Evolutionary conservation across 805 yeast genomes (phyloP), one percentile per base, ranked within the genome.

Genomic region (Candida quercuum): DNA sequence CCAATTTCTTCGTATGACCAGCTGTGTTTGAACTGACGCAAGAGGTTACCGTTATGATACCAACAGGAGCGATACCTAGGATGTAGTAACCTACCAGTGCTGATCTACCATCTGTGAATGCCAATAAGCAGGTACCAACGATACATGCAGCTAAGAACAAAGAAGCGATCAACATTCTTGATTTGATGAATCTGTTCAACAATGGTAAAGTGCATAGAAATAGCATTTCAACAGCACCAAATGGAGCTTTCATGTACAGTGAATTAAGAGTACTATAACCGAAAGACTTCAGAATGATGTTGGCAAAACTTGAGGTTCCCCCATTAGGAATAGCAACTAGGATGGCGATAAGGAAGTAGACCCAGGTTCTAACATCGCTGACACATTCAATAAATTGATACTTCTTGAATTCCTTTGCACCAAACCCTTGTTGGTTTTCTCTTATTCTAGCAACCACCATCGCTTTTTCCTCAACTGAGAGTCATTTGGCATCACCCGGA

Each of bases 1-100:
- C 69, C 46, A 78, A 67, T 48, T 81, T 78, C 58, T 85, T 85
- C n/a, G 89, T 81, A 44, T 76, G 74, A 11, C 93, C 93, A 2
- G 88, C 78, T 25, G 78, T 71, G 54, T 83, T 71, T 3, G 74
- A 63, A 20, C 63, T 57, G 37, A 66, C 56, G 29, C 56, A 48
- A 6, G 68, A 57, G 6, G 57, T 36, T 10, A 57, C 48, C 43
- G 66, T 59, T 36, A 60, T 59, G 41, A 57, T 56, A 11, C 65
- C 54, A 3, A 65, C 55, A 11, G 63, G 69, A 20, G 59, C 51
- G 18, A 67, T 56, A 13, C 60, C 53, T 40, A 52, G 52, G 26
- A 73, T 37, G 36, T 39, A 47, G 14, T 44, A 43, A 9, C 61
- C 59, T 17, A 46, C 54, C 17, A 57, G 35, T 3, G 59, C 48